Percentiles rank a stretch among this genome's conserved stretches.
Evolutionary conservation across 2,329 filamentous ascomycete genomes (phyloP).

Genomic region (Penicillium hordei): DNA sequence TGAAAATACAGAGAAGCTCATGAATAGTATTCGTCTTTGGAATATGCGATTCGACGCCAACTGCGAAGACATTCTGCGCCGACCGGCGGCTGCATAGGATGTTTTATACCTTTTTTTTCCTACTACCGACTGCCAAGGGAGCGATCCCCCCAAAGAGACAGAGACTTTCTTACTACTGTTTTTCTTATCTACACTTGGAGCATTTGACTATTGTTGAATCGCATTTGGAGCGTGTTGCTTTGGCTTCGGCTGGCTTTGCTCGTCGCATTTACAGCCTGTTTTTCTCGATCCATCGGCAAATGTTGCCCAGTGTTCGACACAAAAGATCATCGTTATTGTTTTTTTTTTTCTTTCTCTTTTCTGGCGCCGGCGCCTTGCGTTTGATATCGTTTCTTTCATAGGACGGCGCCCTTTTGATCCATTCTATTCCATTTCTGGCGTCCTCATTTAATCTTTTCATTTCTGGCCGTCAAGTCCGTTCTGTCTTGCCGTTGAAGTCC

Average conservation of each 20-base stretch:
- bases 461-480: conserved; percentile 13
- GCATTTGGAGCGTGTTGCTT: conserved; percentile 40
- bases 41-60: conserved; percentile 93
- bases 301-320: conserved; percentile 12
- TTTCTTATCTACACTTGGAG: conserved; percentile 15
- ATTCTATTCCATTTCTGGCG: conserved; percentile 25
- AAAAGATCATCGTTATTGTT: conserved; percentile 17
- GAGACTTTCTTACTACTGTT: conserved; percentile 9
- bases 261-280: conserved; percentile 20
- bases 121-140: conserved; percentile 9
- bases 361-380: conserved; percentile 21
- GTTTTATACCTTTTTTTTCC: background rate
- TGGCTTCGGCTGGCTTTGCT: conserved; percentile 33
- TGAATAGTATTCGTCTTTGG: conserved; percentile 85
- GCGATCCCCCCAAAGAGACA: conserved; percentile 13
- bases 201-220: conserved; percentile 29
- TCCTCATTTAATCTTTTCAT: conserved; percentile 22
- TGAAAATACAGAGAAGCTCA: conserved; percentile 86
- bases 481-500: conserved; percentile 22
- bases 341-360: conserved; percentile 10
- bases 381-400: conserved; percentile 21
- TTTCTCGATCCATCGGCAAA: conserved; percentile 14
- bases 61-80: conserved; percentile 80
- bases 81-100: conserved; percentile 45
- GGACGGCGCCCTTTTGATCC: conserved; percentile 28